phyloP scores from a whole-genome alignment of 2,329 filamentous ascomycete species.

The Neonectria punicea region DNA sequence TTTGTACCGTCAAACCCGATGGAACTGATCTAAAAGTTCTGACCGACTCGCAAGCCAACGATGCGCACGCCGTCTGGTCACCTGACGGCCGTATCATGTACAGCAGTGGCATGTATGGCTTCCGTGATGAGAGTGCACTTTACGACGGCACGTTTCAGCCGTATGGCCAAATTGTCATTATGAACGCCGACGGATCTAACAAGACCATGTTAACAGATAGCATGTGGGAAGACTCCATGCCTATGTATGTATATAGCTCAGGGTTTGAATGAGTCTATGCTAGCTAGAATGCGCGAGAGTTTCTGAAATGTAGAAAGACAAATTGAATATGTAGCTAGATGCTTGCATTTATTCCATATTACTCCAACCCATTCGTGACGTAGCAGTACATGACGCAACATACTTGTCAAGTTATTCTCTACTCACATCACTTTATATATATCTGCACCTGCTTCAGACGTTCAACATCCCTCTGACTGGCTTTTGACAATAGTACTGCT shows the following conservation, averaged over 20 bases:
- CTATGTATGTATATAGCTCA: slow-evolving; percentile 15
- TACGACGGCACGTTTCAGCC: slow-evolving; percentile 21
- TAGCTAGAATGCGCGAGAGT: no score
- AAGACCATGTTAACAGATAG: slow-evolving; percentile 23
- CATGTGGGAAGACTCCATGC: slow-evolving; percentile 23
- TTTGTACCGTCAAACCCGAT: slow-evolving; percentile 14
- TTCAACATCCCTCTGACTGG: no score
- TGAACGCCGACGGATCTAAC: slow-evolving; percentile 18
- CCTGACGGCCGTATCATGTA: slow-evolving; percentile 14
- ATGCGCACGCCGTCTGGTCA: slow-evolving; percentile 15
- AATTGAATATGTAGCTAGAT: no score
- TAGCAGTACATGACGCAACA: no score
- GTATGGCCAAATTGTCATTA: slow-evolving; percentile 11
- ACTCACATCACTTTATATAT: no score
- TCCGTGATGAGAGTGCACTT: slow-evolving; percentile 12
- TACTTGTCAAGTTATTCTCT: no score
- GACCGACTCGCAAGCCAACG: slow-evolving; percentile 16
- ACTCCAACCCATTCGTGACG: no score
- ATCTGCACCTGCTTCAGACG: no score
- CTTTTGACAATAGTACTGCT: no score
- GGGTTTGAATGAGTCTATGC: neutral
- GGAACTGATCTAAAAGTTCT: slow-evolving; percentile 10
- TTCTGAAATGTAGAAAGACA: no score
- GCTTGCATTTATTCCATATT: no score
- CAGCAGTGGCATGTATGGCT: slow-evolving; percentile 22